A percentile compares a stretch with the other conserved stretches of the same genome.
phyloP scores from a whole-genome alignment of 1,139 yeast genomes.

The Sugiyamaella xylanicola region DNA sequence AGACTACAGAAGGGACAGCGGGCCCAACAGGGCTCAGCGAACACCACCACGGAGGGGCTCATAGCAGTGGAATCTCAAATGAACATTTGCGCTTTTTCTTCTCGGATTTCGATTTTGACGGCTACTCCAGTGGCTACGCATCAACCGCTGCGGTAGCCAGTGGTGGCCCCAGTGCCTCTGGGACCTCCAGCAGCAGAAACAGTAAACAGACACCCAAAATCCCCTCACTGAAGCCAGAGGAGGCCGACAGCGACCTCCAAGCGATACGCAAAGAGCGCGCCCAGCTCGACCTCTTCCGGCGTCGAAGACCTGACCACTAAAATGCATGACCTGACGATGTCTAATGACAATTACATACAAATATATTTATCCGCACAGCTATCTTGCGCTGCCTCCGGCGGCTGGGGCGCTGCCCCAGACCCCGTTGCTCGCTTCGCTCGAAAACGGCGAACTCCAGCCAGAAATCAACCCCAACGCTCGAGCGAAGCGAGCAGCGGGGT shows the following conservation, averaged over 20 bases:
- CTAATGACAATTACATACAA: constrained; percentile 1
- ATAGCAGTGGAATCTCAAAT: constrained; percentile 8
- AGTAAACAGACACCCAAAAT: constrained; percentile 20
- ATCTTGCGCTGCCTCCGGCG: not conserved
- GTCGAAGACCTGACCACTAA: constrained; percentile 12
- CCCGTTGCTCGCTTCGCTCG: not conserved
- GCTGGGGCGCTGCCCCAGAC: constrained; percentile 2
- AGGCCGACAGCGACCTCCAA: constrained; percentile 19
- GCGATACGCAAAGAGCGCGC: constrained; percentile 12
- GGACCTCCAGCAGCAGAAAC: constrained; percentile 8
- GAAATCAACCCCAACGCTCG: not conserved
- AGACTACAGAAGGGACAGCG: constrained; percentile 17
- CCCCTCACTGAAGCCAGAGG: constrained; percentile 20
- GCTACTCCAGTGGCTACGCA: constrained; percentile 20
- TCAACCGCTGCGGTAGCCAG: constrained; percentile 17
- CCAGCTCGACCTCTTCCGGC: constrained; percentile 9
- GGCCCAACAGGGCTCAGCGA: constrained; percentile 16
- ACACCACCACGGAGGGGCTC: constrained; percentile 14
- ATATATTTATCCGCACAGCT: constrained; percentile 1
- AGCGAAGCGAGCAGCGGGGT: not conserved
- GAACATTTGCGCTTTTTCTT: constrained; percentile 26
- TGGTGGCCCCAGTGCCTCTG: constrained; percentile 13
- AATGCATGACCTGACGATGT: constrained; percentile 2
- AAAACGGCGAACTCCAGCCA: not conserved
- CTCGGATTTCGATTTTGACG: constrained; percentile 26